Percentiles rank a stretch among this genome's conserved stretches.
These are phyloP conservation scores for Talaromyces sp. DNA, from an alignment of 2,329 filamentous ascomycete species.

Conservation along the genomic window DNA sequence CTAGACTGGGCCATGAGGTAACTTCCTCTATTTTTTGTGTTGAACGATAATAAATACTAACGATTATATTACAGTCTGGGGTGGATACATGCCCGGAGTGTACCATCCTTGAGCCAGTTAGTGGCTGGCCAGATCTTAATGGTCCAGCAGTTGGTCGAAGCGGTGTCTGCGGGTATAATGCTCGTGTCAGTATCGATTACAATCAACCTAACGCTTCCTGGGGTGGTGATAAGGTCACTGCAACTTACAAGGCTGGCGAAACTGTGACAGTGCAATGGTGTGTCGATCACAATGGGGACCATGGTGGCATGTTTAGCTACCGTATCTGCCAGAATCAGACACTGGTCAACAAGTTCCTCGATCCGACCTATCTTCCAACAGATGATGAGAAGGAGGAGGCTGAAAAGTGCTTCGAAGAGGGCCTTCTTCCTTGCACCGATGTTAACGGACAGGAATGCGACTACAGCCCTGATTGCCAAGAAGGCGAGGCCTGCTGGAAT, in stretches of 20 bases:
- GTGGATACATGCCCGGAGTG: conserved; percentile 51
- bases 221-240: conserved; percentile 37
- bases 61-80: no score
- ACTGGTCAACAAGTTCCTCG: conserved; percentile 47
- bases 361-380: conserved; percentile 45
- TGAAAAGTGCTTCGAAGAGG: conserved; percentile 48
- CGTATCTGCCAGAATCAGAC: conserved; percentile 50
- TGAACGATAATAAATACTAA: no score
- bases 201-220: conserved; percentile 43
- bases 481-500: conserved; percentile 41
- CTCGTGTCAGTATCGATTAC: conserved; percentile 50
- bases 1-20: conserved; percentile 40
- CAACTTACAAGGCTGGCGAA: conserved; percentile 43
- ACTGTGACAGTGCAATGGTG: conserved; percentile 51
- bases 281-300: conserved; percentile 52
- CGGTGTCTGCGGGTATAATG: conserved; percentile 52
- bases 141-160: conserved; percentile 43
- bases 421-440: conserved; percentile 46
- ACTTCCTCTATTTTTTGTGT: no score
- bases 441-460: conserved; percentile 46
- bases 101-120: conserved; percentile 50
- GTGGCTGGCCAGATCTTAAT: conserved; percentile 46
- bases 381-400: conserved; percentile 49
- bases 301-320: conserved; percentile 54
- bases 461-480: conserved; percentile 45